Evolutionary conservation across 106 monocot genomes (phyloP).

Genomic region (Dioscorea zingiberensis): DNA sequence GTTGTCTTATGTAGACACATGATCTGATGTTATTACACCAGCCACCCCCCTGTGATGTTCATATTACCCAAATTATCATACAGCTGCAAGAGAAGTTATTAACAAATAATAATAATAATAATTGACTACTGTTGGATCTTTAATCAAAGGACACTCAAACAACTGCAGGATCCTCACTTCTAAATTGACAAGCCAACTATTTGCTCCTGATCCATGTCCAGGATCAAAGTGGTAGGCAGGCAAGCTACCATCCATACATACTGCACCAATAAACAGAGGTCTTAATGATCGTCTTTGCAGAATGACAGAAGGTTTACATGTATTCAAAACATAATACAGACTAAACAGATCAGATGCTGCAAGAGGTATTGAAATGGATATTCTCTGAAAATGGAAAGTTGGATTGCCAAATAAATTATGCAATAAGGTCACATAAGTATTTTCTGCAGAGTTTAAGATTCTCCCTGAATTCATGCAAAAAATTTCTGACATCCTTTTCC

Average conservation of each 20-base stretch:
- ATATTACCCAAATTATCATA: not conserved
- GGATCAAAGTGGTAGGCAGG: slow-evolving; percentile 73
- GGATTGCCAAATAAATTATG: not conserved
- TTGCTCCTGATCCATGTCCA: slow-evolving; percentile 71
- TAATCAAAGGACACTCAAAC: not conserved
- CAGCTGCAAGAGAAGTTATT: not conserved
- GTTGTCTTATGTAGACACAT: slow-evolving; percentile 40
- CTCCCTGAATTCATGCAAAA: slow-evolving; percentile 13
- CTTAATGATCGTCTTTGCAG: not conserved
- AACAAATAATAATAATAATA: not conserved
- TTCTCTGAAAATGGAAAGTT: not conserved
- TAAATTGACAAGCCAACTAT: slow-evolving; percentile 69
- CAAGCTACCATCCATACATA: slow-evolving; percentile 71
- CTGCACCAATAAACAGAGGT: slow-evolving; percentile 22
- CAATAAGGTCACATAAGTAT: too few relatives aligned
- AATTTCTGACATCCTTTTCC: too few relatives aligned
- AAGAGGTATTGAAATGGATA: not conserved
- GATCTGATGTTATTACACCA: slow-evolving; percentile 46
- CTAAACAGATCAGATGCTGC: too few relatives aligned
- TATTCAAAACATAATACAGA: too few relatives aligned
- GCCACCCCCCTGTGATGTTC: slow-evolving; percentile 47
- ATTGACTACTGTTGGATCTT: not conserved
- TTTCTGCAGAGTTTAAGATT: not conserved
- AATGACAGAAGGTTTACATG: not conserved
- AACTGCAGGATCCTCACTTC: slow-evolving; percentile 42